These are phyloP conservation scores for Cladosporium oxysporum DNA, from an alignment of 2,329 filamentous ascomycete genomes.

Conservation along the genomic window DNA sequence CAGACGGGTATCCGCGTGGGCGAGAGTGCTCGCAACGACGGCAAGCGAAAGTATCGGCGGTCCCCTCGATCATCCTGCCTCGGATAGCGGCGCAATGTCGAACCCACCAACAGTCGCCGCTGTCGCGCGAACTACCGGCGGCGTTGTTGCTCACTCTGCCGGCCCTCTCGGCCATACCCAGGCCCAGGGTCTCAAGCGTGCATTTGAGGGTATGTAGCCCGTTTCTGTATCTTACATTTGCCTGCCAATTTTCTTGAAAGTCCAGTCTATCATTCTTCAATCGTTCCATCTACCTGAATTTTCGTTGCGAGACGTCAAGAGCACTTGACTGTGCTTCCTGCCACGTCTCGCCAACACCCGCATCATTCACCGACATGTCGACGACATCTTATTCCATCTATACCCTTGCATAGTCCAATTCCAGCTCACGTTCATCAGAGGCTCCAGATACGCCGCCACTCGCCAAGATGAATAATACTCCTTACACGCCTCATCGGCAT, in stretches of 20 bases:
- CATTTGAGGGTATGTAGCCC: constrained; percentile 16
- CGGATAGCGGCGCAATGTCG: constrained; percentile 12
- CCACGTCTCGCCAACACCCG: constrained; percentile 7
- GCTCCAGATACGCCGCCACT: constrained; percentile 28
- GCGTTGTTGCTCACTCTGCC: constrained; percentile 12
- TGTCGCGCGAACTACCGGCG: constrained; percentile 8
- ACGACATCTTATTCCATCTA: constrained; percentile 1
- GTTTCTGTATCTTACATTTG: background rate
- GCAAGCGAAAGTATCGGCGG: background rate
- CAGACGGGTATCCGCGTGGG: background rate
- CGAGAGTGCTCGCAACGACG: constrained; percentile 2
- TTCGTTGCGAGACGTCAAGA: background rate
- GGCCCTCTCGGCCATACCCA: constrained; percentile 18
- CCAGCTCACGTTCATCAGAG: constrained; percentile 9
- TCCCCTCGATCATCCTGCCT: background rate
- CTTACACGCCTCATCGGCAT: constrained; percentile 72
- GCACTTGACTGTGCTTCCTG: constrained; percentile 1
- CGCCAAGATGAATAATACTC: constrained; percentile 37
- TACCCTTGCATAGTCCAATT: background rate
- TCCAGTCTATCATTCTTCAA: no score
- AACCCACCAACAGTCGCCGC: constrained; percentile 17
- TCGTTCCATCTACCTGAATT: background rate
- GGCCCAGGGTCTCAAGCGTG: constrained; percentile 19
- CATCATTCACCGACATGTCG: constrained; percentile 14
- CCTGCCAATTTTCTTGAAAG: background rate